Conservation (phyloP, 306 rosid genomes). For the Prosopis cineraria region DNA sequence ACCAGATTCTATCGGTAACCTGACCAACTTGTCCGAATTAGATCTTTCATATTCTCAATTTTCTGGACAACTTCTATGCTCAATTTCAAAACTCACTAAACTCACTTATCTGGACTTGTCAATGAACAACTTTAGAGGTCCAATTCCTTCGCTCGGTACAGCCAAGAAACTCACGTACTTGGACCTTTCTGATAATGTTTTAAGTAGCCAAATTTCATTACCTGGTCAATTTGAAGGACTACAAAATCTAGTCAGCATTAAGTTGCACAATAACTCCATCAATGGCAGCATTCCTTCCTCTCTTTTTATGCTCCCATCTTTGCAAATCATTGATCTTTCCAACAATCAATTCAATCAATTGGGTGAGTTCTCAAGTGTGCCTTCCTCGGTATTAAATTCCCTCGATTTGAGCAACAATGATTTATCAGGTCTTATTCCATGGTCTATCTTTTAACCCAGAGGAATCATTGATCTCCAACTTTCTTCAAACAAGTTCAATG, state of each 20-base stretch:
- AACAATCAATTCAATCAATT: neutral
- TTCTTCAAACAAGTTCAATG: neutral
- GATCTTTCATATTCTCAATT: neutral
- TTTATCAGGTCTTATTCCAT: neutral
- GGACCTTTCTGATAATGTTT: neutral
- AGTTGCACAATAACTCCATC: neutral
- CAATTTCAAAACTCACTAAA: neutral
- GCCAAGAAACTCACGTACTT: neutral
- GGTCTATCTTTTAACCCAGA: neutral
- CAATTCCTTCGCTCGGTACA: neutral
- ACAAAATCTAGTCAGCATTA: neutral
- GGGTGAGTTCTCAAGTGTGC: neutral
- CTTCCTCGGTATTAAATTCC: neutral
- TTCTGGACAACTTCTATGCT: neutral
- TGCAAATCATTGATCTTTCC: neutral
- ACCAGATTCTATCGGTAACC: neutral
- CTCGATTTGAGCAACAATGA: neutral
- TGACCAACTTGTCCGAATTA: neutral
- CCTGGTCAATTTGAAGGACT: neutral
- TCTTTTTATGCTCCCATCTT: neutral
- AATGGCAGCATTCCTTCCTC: neutral
- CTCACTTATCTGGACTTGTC: neutral
- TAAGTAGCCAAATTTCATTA: too few relatives aligned
- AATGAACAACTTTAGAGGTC: neutral
- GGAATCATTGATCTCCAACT: neutral